Evolutionary conservation across 441 rosid species (phyloP).

Genomic region (Gossypium schwendimanii): DNA sequence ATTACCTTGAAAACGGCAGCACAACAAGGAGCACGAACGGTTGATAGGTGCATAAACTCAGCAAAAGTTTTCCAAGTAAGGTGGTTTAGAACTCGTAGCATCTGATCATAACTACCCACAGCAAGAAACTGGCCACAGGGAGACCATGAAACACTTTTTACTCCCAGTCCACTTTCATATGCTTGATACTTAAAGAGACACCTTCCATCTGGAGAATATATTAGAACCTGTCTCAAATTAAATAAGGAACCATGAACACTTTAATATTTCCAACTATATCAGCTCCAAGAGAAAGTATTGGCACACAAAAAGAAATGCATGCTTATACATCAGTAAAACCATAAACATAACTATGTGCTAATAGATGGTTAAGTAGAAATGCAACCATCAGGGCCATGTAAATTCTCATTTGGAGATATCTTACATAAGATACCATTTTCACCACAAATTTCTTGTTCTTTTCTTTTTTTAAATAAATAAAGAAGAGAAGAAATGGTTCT

Average conservation of each 20-base stretch:
- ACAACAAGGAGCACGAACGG: slow-evolving; percentile 74
- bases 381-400: neutral
- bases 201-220: slow-evolving; percentile 95
- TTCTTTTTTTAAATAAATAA: too few relatives aligned
- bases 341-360: neutral
- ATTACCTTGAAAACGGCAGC: slow-evolving; percentile 86
- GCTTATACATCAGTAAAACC: neutral
- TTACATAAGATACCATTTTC: neutral
- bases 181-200: slow-evolving; percentile 93
- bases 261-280: slow-evolving; percentile 4
- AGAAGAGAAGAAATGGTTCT: neutral
- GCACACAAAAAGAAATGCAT: neutral
- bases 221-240: slow-evolving; percentile 59
- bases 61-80: slow-evolving; percentile 98
- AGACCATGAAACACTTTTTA: slow-evolving; percentile 87
- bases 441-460: neutral
- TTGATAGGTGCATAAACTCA: slow-evolving; percentile 80
- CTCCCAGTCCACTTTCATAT: slow-evolving; percentile 94
- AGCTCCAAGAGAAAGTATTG: neutral
- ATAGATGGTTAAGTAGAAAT: neutral
- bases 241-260: slow-evolving; percentile 10
- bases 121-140: slow-evolving; percentile 96
- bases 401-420: neutral
- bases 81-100: slow-evolving; percentile 82
- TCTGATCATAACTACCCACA: slow-evolving; percentile 91